Conservation (phyloP, 2,329 filamentous ascomycete genomes). For the Rutstroemia sydowiana region DNA sequence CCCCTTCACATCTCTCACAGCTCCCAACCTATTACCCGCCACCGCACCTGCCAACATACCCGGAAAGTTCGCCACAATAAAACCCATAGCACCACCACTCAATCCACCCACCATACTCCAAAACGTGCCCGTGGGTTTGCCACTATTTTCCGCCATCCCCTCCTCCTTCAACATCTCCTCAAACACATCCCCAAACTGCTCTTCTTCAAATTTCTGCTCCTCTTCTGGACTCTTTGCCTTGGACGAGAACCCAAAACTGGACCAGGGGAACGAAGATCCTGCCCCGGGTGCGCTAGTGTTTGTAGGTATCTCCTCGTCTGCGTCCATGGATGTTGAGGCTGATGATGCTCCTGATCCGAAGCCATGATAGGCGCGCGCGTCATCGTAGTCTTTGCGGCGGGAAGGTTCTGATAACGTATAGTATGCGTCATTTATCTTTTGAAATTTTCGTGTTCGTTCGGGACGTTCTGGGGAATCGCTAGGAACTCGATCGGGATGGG, state of each 20-base stretch:
- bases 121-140: conserved; percentile 62
- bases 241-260: conserved; percentile 50
- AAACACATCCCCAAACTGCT: conserved; percentile 83
- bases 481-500: conserved; percentile 86
- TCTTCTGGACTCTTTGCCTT: conserved; percentile 40
- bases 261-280: conserved; percentile 64
- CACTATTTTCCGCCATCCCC: conserved; percentile 66
- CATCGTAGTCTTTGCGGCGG: conserved; percentile 78
- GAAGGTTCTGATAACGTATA: conserved; percentile 77
- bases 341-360: conserved; percentile 35
- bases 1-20: conserved; percentile 79
- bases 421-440: conserved; percentile 88
- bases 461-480: conserved; percentile 75
- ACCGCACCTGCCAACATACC: conserved; percentile 85
- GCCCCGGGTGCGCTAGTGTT: conserved; percentile 32
- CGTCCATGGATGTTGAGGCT: conserved; percentile 37
- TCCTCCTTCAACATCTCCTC: conserved; percentile 87
- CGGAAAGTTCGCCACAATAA: conserved; percentile 89
- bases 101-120: conserved; percentile 81
- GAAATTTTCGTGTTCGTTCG: conserved; percentile 77
- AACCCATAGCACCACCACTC: conserved; percentile 84
- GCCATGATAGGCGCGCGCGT: conserved; percentile 55
- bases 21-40: conserved; percentile 85
- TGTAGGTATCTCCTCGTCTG: conserved; percentile 34
- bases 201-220: conserved; percentile 55